These are phyloP conservation scores for Pseudognaphalium luteoalbum DNA, from an alignment of 129 eudicot species.

Conservation along the genomic window DNA sequence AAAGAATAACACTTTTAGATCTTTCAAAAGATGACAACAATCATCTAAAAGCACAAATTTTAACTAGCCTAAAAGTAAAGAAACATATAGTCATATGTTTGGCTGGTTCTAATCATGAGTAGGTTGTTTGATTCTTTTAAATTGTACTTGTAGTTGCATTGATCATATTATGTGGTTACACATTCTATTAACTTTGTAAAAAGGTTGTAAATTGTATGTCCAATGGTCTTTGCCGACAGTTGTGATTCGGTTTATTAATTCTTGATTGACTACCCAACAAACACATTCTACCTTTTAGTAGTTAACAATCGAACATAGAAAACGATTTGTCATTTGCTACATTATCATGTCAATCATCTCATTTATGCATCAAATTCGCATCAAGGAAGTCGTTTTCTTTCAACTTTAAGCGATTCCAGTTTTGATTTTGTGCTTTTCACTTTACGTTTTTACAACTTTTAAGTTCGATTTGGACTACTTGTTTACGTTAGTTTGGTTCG, in stretches of 20 bases:
- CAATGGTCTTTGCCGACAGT: neutral
- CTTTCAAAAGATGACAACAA: neutral
- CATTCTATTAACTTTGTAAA: neutral
- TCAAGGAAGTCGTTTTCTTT: neutral
- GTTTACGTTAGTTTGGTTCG: neutral
- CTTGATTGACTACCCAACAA: neutral
- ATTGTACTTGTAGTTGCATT: neutral
- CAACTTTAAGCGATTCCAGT: neutral
- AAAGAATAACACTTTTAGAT: neutral
- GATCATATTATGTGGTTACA: neutral
- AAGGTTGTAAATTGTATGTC: neutral
- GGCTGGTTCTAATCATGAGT: neutral
- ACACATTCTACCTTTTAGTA: neutral
- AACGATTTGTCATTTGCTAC: neutral
- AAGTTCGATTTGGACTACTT: neutral
- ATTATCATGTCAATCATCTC: neutral
- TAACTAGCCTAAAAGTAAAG: neutral
- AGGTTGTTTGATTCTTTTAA: too few relatives aligned
- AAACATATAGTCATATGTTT: neutral
- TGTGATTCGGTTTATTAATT: neutral
- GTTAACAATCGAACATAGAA: neutral
- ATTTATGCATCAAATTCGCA: neutral
- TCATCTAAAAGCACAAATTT: too few relatives aligned
- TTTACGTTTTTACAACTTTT: neutral
- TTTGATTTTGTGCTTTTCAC: neutral